Percentiles rank a stretch among this genome's conserved stretches.
Evolutionary conservation across 176 grass and related monocot species (phyloP).

Genomic region (Zea mays): DNA sequence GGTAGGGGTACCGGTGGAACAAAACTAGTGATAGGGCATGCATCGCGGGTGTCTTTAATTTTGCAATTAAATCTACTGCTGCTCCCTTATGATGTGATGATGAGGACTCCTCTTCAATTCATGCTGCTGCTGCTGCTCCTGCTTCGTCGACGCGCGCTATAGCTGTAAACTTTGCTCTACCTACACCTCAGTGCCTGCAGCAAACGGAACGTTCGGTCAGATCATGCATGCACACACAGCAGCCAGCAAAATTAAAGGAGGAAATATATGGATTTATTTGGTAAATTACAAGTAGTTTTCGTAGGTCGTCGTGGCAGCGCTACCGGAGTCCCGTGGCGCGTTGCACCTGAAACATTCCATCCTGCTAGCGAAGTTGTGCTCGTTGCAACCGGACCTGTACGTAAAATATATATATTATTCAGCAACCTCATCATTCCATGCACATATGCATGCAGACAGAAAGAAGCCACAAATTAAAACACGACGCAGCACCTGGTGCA

Average conservation of each 20-base stretch:
- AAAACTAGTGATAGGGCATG: constrained; percentile 38
- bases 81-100: constrained; percentile 24
- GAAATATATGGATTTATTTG: not conserved
- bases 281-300: constrained; percentile 51
- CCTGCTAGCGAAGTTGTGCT: constrained; percentile 98
- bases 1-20: constrained; percentile 23
- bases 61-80: constrained; percentile 31
- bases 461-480: not conserved
- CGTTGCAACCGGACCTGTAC: constrained; percentile 89
- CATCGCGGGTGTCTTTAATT: constrained; percentile 40
- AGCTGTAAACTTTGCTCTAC: constrained; percentile 5
- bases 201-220: not conserved
- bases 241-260: not conserved
- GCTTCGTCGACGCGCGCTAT: constrained; percentile 1
- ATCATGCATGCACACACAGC: not conserved
- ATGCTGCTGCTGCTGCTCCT: no score
- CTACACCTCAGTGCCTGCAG: constrained; percentile 73
- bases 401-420: not conserved
- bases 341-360: constrained; percentile 96
- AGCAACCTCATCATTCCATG: no score
- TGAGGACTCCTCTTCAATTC: constrained; percentile 3
- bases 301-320: constrained; percentile 41
- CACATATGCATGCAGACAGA: not conserved
- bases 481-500: constrained; percentile 68
- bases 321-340: constrained; percentile 86